These are phyloP conservation scores for Gypsophila paniculata DNA, from an alignment of 179 eudicot species.

Conservation along the genomic window DNA sequence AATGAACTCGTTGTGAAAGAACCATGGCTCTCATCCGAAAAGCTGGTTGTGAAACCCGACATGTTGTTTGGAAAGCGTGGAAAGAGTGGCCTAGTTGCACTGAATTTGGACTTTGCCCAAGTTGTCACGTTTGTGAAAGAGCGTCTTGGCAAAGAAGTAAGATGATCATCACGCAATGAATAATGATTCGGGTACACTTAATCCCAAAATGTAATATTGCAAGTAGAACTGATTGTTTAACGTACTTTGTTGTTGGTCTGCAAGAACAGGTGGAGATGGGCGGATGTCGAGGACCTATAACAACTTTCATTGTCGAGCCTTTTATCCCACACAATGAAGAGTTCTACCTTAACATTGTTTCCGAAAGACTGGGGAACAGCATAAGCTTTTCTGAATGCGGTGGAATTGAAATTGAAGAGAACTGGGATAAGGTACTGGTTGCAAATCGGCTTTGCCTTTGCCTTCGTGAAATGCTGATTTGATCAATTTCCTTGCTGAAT, in stretches of 20 bases:
- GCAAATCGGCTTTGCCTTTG: neutral
- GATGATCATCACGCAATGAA: neutral
- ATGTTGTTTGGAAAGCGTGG: conserved; percentile 97
- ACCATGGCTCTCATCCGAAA: conserved; percentile 79
- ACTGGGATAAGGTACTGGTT: conserved; percentile 70
- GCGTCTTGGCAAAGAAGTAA: conserved; percentile 76
- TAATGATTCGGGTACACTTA: neutral
- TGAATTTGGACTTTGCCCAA: conserved; percentile 73
- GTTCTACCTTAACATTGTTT: conserved; percentile 65
- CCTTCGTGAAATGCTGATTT: no score
- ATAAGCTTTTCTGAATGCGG: conserved; percentile 87
- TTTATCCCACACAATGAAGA: conserved; percentile 84
- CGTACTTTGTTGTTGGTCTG: neutral
- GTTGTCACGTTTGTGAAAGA: conserved; percentile 80
- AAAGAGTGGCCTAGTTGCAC: conserved; percentile 81
- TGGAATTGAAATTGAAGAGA: conserved; percentile 85
- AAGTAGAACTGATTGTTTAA: neutral
- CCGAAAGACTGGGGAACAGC: conserved; percentile 72
- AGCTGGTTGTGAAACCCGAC: conserved; percentile 83
- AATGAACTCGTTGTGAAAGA: conserved; percentile 56
- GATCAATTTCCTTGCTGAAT: neutral
- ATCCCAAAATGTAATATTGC: neutral
- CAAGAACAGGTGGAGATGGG: conserved; percentile 70
- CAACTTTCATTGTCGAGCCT: conserved; percentile 87
- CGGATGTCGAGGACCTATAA: conserved; percentile 85